Conservation (phyloP, 2,329 filamentous ascomycete genomes). For the Xylaria sp. region DNA sequence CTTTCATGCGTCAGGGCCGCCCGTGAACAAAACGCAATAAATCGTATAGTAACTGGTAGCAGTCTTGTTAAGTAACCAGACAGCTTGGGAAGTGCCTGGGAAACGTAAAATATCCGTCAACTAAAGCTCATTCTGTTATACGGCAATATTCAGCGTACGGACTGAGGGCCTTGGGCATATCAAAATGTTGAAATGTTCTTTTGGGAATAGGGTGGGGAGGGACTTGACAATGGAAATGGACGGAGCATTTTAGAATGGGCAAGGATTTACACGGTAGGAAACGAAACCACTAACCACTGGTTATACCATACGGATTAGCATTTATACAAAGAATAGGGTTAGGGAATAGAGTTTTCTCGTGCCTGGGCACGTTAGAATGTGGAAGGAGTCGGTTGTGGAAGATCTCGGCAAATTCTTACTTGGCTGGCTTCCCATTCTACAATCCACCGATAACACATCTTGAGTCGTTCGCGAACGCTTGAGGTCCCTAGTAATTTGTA, state of each 20-base stretch:
- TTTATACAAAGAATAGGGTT: background rate
- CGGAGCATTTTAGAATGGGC: background rate
- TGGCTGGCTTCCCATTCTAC: slow-evolving; percentile 74
- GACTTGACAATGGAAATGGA: background rate
- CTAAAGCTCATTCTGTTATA: slow-evolving; percentile 31
- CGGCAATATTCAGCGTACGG: slow-evolving; percentile 29
- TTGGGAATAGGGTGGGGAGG: background rate
- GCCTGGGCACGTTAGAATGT: background rate
- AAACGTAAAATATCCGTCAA: slow-evolving; percentile 40
- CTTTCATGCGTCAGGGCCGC: background rate
- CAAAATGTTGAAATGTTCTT: background rate
- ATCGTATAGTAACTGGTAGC: slow-evolving; percentile 3
- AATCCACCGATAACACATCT: slow-evolving; percentile 86
- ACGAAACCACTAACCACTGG: slow-evolving; percentile 32
- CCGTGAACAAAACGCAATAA: background rate
- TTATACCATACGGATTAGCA: slow-evolving; percentile 7
- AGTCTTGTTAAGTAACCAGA: slow-evolving; percentile 42
- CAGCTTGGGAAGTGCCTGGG: slow-evolving; percentile 45
- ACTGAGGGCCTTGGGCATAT: background rate
- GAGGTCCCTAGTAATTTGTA: slow-evolving; percentile 78
- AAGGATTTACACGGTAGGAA: slow-evolving; percentile 2
- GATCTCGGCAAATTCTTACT: slow-evolving; percentile 63
- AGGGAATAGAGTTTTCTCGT: slow-evolving; percentile 12
- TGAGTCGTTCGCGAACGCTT: slow-evolving; percentile 83
- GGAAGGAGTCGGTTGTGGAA: background rate